These are phyloP conservation scores for Annulohypoxylon truncatum DNA, from an alignment of 2,329 filamentous ascomycete genomes.

Conservation along the genomic window DNA sequence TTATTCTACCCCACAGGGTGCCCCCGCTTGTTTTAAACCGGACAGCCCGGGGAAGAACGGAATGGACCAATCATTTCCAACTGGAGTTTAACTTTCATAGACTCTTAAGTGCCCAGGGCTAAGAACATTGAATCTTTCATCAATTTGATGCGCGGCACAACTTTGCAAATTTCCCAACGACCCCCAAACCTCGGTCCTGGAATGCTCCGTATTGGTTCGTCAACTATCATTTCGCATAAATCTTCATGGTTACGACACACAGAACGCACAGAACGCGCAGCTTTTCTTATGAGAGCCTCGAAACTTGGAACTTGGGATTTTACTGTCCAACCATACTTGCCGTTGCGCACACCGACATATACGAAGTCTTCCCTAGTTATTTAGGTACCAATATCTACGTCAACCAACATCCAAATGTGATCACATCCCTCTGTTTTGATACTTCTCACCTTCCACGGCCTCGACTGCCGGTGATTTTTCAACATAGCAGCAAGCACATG, in stretches of 20 bases:
- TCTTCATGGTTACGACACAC: constrained; percentile 21
- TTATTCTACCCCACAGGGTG: constrained; percentile 38
- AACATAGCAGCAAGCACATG: constrained; percentile 9
- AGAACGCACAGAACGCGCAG: not conserved
- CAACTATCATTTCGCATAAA: constrained; percentile 34
- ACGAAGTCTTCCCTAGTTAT: constrained; percentile 1
- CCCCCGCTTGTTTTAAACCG: constrained; percentile 27
- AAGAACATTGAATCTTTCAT: constrained; percentile 24
- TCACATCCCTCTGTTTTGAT: not conserved
- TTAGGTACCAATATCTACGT: not conserved
- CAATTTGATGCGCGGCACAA: constrained; percentile 35
- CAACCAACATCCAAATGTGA: not conserved
- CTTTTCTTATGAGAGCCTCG: constrained; percentile 8
- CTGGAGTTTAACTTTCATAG: constrained; percentile 22
- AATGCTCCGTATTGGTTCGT: constrained; percentile 27
- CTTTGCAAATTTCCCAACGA: constrained; percentile 35
- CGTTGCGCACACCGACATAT: constrained; percentile 23
- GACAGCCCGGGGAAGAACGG: constrained; percentile 37
- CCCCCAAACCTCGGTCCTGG: constrained; percentile 29
- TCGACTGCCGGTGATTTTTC: constrained; percentile 1
- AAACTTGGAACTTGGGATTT: constrained; percentile 31
- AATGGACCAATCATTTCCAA: constrained; percentile 33
- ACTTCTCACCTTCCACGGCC: not conserved
- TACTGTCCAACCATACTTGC: constrained; percentile 32
- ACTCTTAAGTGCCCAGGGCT: constrained; percentile 12